Percentiles rank a stretch among this genome's conserved stretches.
Evolutionary conservation across 352 stramenopile genomes (phyloP).

Genomic region (Phytophthora pini): DNA sequence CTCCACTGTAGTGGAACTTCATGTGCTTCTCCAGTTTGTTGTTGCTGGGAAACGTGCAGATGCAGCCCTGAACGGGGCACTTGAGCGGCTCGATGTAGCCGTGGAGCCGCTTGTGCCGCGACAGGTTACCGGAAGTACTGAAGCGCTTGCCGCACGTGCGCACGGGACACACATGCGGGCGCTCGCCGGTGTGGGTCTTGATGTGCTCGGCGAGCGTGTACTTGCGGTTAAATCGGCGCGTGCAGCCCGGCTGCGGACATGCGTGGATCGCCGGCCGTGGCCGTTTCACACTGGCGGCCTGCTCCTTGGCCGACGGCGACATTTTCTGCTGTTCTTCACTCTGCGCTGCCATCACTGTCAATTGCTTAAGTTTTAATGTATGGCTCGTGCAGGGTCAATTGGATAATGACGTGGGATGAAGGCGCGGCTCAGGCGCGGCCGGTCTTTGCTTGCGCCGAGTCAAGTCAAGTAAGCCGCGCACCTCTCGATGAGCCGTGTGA

Average conservation of each 20-base stretch:
- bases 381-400: conserved; percentile 14
- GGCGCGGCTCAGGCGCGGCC: neutral
- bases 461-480: conserved; percentile 14
- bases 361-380: neutral
- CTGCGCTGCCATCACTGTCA: conserved; percentile 18
- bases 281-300: conserved; percentile 17
- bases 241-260: conserved; percentile 42
- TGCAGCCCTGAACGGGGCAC: conserved; percentile 32
- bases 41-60: conserved; percentile 35
- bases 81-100: conserved; percentile 39
- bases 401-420: conserved; percentile 32
- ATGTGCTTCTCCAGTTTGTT: conserved; percentile 48
- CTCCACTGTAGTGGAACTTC: conserved; percentile 40
- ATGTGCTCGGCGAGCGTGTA: conserved; percentile 72
- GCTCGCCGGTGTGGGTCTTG: conserved; percentile 72
- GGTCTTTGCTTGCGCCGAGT: conserved; percentile 3
- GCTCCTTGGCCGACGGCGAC: conserved; percentile 10
- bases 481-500: conserved; percentile 34
- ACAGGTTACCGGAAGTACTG: conserved; percentile 52
- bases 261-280: conserved; percentile 28
- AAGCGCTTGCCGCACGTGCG: conserved; percentile 50
- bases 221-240: conserved; percentile 58
- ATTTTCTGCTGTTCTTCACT: conserved; percentile 14
- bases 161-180: conserved; percentile 39
- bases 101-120: conserved; percentile 46